Evolutionary conservation across 495 filamentous ascomycete species (phyloP), one percentile per base, ranked within the genome.

Genomic region (Neurospora sp.): DNA sequence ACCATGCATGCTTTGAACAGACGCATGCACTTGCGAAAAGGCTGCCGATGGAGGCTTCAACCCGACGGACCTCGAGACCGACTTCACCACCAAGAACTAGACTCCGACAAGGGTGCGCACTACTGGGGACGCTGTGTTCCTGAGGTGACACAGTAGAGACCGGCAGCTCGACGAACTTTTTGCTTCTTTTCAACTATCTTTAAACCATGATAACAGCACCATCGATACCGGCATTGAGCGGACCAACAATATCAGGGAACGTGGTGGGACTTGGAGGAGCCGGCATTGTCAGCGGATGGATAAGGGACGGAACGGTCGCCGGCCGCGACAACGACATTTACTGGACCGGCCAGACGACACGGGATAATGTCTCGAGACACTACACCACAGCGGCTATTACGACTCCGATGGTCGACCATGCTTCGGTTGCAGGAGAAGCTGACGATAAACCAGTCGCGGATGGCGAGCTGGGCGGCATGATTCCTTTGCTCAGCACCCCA

Each of bases 11-110:
- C 37, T 22, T 61, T 22, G 18, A n/a, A 68, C 72, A 93, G 92
- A 86, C 82, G 90, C 92, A 4, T 96, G 93, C 85, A 94, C 91
- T 14, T 97, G 94, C 81, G 91, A 93, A 82, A 94, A 91, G 76
- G 91, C 88, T 9, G 78, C 85, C 44, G 87, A 86, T 71, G 84
- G 86, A 73, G 83, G 82, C 2, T 82, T 73, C 69, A 74, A 79
- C 42, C 72, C 86, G 71, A 81, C 88, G 3, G 84, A 85, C 22
- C 84, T 88, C 76, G 93, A 97, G 87, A 90, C 84, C 68, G 93
- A 97, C 78, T 96, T 95, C 81, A 97, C 93, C 44, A 92, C 90
- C 73, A 88, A 87, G 82, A 78, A 81, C 77, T 85, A 80, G 71
- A 68, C 18, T 37, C 27, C 3, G 53, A 35, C 53, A 9, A 9